These are phyloP conservation scores for Aechmea fasciata DNA, from an alignment of 176 grass and related monocot genomes.

Conservation along the genomic window DNA sequence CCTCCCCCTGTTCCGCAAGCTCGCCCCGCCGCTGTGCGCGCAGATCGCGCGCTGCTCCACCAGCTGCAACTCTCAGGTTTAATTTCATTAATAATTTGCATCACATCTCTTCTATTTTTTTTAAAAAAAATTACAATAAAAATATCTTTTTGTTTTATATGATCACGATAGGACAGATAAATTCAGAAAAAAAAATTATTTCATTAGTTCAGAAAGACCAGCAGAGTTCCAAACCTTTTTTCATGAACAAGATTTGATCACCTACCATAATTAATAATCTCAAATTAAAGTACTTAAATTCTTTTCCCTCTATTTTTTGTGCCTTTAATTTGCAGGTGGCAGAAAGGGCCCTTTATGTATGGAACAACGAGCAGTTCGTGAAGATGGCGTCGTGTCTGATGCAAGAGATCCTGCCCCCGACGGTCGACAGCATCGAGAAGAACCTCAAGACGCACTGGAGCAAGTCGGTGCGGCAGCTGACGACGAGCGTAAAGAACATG, in stretches of 20 bases:
- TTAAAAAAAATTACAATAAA: too few relatives aligned
- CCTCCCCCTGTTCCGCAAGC: slow-evolving; percentile 28
- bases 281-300: too few relatives aligned
- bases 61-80: slow-evolving; percentile 85
- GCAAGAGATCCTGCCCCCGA: slow-evolving; percentile 50
- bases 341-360: slow-evolving; percentile 71
- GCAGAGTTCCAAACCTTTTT: too few relatives aligned
- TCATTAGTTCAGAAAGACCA: too few relatives aligned
- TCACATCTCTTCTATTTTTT: too few relatives aligned
- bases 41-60: slow-evolving; percentile 48
- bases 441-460: slow-evolving; percentile 80
- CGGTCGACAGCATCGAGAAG: slow-evolving; percentile 49
- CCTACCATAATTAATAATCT: too few relatives aligned
- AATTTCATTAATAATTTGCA: too few relatives aligned
- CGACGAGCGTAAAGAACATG: slow-evolving; percentile 46
- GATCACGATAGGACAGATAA: too few relatives aligned
- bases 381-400: slow-evolving; percentile 38
- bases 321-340: slow-evolving; percentile 55
- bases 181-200: too few relatives aligned
- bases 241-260: too few relatives aligned
- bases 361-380: slow-evolving; percentile 80
- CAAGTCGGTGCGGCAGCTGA: slow-evolving; percentile 70
- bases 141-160: too few relatives aligned
- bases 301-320: too few relatives aligned
- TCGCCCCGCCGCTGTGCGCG: slow-evolving; percentile 52